Base-by-base conservation (phyloP, 208 protist species). In the Trypanosoma scelopori region DNA sequence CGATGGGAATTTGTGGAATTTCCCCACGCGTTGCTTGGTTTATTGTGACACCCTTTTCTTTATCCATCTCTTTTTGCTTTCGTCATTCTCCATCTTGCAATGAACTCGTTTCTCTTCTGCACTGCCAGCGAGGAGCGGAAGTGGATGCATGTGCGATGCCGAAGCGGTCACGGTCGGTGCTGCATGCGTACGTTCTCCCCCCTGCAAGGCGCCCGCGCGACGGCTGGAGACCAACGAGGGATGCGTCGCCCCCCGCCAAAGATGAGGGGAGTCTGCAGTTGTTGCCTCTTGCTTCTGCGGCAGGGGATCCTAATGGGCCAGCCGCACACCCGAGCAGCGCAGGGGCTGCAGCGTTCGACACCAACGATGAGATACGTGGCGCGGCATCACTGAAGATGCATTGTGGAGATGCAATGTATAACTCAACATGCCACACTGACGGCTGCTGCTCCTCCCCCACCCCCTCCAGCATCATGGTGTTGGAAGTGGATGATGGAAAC, bases 121-220 rank as follows among this genome's bases (percentile, higher is more conserved):
- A n/a, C n/a, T n/a, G n/a, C n/a, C n/a, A n/a, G n/a, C n/a, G n/a
- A n/a, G n/a, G n/a, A n/a, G n/a, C n/a, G n/a, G 12, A 39, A 25
- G 41, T 50, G 18, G 13, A 27, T 22, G 22, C 30, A 41, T 23
- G 28, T 18, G 35, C 22, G 5, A 73, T 73, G 68, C 42, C 59
- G 25, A 65, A 62, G 22, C 57, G 68, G 32, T 41, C 27, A 12
- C 47, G 60, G 3, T 66, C 68, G 18, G 48, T 73, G 35, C 59
- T 73, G 28, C 68, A 73, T 41, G 52, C 35, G 23, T 73, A 73
- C 28, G 5, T 73, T 62, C 41, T 72, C 20, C 58, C 66, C 23
- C 43, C 0, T 18, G 3, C 43, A 25, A 30, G 39, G 51, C 20
- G 6, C 39, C 15, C 13, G 4, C 65, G 48, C 12, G 25, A 49